Evolutionary conservation across 768 basidiomycete species (phyloP), one percentile per base, ranked within the genome.

Genomic region (Russula earlei): DNA sequence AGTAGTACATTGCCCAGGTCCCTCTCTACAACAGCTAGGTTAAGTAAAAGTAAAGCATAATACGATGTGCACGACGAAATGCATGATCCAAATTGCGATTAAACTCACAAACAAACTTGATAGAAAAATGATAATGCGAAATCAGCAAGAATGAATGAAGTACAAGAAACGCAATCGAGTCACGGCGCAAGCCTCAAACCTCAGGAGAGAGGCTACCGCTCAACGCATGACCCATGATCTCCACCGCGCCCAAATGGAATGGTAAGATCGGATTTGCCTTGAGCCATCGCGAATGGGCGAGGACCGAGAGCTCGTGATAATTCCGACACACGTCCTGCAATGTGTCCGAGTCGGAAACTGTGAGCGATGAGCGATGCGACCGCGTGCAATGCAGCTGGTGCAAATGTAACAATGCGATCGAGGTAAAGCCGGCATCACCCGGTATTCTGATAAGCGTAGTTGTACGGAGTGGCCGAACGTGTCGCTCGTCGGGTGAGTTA

Each of bases 231-330:
- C 69, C 68, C 80, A 88, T 85, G 19, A 74, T 74, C 55, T 87
- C 81, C 24, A 87, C 74, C 15, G 86, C 85, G 29, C 81, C 83
- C 34, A 91, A 73, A 64, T 91, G 88, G 65, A 85, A 80, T 12
- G 88, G 89, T 49, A 91, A 67, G 37, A 73, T 70, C 10, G 79
- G 74, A 63, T 79, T 75, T 51, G 71, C 74, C 27, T 70, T 73
- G 45, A 80, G 70, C 58, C 72, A 73, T 76, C 69, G 69, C 48
- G 67, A 66, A 24, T 69, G 68, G 3, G 81, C 76, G 10, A 91
- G 77, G 27, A 87, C 75, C 2, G 81, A 73, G 17, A 92, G 76
- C 56, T 85, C 84, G 62, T 86, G 75, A 64, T 77, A 90, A 64
- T 81, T 90, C 42, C 69, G 74, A 17, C 84, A 79, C 63, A 91